These are phyloP conservation scores for Phyllosticta citribraziliensis DNA, from an alignment of 2,329 filamentous ascomycete species.

Conservation along the genomic window DNA sequence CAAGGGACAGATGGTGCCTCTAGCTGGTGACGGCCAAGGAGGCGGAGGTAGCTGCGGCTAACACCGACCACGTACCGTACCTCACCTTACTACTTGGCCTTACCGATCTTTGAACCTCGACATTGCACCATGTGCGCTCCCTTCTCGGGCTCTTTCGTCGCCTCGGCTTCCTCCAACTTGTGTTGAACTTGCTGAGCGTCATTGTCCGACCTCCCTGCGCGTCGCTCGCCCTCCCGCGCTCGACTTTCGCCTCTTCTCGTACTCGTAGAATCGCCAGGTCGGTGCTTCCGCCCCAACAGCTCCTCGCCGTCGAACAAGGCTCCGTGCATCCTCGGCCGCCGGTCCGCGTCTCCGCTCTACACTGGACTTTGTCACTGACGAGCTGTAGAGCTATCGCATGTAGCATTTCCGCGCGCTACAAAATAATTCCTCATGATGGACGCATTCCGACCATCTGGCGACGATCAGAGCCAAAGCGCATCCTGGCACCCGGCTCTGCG, in stretches of 20 bases:
- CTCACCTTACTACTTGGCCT: neutral
- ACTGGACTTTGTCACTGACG: neutral
- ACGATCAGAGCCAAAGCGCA: slow-evolving; percentile 14
- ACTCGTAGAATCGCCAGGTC: neutral
- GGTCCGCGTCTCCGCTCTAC: neutral
- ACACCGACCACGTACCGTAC: neutral
- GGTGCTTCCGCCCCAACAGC: neutral
- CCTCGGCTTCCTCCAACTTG: neutral
- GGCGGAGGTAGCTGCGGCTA: neutral
- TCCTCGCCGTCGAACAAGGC: neutral
- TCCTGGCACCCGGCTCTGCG: slow-evolving; percentile 49
- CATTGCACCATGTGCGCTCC: neutral
- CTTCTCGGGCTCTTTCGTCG: neutral
- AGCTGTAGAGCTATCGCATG: neutral
- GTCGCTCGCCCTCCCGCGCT: neutral
- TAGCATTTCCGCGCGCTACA: neutral
- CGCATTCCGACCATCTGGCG: neutral
- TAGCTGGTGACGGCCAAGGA: neutral
- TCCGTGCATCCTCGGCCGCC: neutral
- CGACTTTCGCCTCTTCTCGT: neutral
- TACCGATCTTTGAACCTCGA: neutral
- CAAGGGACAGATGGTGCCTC: neutral
- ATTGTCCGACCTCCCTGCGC: neutral
- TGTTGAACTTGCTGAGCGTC: neutral
- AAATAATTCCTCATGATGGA: neutral